phyloP scores from a whole-genome alignment of 257 asterid species.

The Nicotiana tomentosiformis region DNA sequence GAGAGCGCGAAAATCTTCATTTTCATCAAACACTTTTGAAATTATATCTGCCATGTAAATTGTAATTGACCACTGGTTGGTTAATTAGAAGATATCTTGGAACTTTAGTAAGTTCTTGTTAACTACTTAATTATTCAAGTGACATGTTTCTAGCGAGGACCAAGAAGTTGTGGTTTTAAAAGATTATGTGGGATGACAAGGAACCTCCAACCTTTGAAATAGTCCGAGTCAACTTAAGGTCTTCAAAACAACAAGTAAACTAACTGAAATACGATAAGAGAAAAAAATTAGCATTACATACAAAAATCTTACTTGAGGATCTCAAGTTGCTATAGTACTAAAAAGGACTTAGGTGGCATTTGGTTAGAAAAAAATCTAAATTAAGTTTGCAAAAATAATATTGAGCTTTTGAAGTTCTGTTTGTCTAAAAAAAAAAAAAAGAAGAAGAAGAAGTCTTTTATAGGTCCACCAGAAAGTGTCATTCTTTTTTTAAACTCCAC shows the following conservation, averaged over 20 bases:
- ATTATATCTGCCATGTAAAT: background rate
- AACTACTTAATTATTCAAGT: background rate
- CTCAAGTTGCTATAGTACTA: constrained; percentile 1
- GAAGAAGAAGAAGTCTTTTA: no score
- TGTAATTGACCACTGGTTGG: background rate
- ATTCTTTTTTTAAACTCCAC: no score
- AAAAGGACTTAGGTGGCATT: background rate
- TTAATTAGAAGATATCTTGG: background rate
- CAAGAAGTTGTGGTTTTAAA: background rate
- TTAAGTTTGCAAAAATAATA: background rate
- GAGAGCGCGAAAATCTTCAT: background rate
- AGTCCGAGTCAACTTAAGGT: background rate
- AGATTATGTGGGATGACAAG: background rate
- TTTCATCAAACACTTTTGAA: background rate
- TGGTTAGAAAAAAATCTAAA: background rate
- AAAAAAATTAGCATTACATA: background rate
- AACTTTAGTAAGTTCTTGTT: background rate
- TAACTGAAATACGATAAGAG: background rate
- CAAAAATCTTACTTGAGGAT: background rate
- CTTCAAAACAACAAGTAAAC: background rate
- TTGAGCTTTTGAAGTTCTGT: background rate
- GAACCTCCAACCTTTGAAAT: background rate
- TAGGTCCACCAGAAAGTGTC: no score
- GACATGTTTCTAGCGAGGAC: background rate
- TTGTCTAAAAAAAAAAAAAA: no score